Percentiles rank a stretch among this genome's conserved stretches.
Evolutionary conservation across 148 eudicot genomes (phyloP).

Genomic region (Chenopodium formosanum): DNA sequence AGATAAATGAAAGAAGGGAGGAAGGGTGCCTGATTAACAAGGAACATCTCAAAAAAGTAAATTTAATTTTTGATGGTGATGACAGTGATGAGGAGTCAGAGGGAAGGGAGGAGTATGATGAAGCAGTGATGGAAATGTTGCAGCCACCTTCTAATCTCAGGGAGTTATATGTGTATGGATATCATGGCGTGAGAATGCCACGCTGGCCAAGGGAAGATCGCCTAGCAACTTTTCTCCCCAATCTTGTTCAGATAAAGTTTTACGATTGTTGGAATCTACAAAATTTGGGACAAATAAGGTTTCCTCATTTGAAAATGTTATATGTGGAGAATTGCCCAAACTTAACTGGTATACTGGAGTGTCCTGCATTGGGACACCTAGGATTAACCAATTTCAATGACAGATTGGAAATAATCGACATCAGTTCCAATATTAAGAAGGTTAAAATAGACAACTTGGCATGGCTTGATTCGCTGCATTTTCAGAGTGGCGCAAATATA

Average conservation of each 20-base stretch:
- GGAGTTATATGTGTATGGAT: not conserved
- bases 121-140: conserved; percentile 18
- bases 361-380: conserved; percentile 7
- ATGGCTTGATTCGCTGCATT: conserved; percentile 8
- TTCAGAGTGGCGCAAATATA: not conserved
- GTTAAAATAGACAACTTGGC: not conserved
- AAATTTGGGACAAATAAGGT: not conserved
- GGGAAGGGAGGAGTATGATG: not conserved
- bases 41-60: not conserved
- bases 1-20: not conserved
- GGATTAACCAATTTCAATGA: too few relatives aligned
- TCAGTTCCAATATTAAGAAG: not conserved
- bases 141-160: conserved; percentile 21
- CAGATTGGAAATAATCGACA: too few relatives aligned
- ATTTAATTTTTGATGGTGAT: not conserved
- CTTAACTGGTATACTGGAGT: conserved; percentile 12
- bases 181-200: conserved; percentile 15
- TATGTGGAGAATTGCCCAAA: not conserved
- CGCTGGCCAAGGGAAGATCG: conserved; percentile 7
- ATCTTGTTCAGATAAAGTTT: not conserved
- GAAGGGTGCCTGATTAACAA: conserved; percentile 14
- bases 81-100: not conserved
- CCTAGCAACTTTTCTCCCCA: conserved; percentile 10
- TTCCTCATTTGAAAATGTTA: not conserved
- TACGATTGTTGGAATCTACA: not conserved